Evolutionary conservation across 805 yeast species (phyloP), one percentile per base, ranked within the genome.

Genomic region (Dipodascus geniculatus): DNA sequence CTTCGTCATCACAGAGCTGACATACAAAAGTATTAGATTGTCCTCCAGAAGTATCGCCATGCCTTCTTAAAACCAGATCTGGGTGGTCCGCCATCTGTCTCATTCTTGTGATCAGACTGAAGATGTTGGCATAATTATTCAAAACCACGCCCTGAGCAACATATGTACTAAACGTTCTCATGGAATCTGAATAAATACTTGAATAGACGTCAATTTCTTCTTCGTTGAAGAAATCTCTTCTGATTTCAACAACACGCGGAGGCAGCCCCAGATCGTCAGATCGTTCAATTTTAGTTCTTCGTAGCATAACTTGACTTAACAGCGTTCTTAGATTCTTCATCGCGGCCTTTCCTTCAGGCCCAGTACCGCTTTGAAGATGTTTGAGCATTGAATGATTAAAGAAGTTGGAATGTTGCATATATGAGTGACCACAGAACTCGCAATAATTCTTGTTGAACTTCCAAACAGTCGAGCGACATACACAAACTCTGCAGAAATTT

Each of bases 11-110:
- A 69, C 99, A 93, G 22, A 93, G 66, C 60, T 87, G 95, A 65
- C 99, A 93, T 47, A 93, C 83, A 9, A 89, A 79, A 1, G 80
- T 80, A 9, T 76, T 77, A 3, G 71, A 65, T 14, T 60, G 55
- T n/a, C 78, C 79, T n/a, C 62, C 67, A 6, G 54, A 60, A 56
- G 68, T 58, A 9, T 70, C 63, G 2, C 78, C 78, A 28, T 82
- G 76, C 52, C 90, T 74, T 60, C 89, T 82, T 64, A 93, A 72
- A 0, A 93, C 97, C 57, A 93, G 73, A 70, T 93, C 99, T 0
- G 99, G 99, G 68, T 93, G 99, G 67, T 93, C 99, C 0, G 99
- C 98, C 61, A 93, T 74, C 69, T 93, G 99, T 62, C 99, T 80
- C 99, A 93, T 95, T 62, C 99, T 75, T 0, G 99, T 93, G 63